Evolutionary conservation across 2,329 filamentous ascomycete species (phyloP).

Genomic region (Aspergillus hiratsukae): DNA sequence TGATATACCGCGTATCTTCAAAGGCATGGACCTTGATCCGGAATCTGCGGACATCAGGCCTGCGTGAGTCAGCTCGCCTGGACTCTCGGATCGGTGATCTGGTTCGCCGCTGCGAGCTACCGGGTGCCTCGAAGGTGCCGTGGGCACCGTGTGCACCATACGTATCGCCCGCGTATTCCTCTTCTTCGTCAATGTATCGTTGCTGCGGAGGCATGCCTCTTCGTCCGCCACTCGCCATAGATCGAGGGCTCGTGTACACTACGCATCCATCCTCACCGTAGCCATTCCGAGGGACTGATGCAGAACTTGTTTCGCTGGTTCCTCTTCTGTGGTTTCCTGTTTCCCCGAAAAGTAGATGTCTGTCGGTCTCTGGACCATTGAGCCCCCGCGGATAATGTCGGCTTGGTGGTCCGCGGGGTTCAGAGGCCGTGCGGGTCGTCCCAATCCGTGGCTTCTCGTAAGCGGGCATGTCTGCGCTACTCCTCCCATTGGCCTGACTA

Average conservation of each 20-base stretch:
- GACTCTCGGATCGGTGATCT: slow-evolving; percentile 27
- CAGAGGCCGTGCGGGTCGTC: slow-evolving; percentile 49
- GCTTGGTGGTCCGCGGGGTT: slow-evolving; percentile 43
- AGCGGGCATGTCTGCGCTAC: slow-evolving; percentile 18
- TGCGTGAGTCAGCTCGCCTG: slow-evolving; percentile 27
- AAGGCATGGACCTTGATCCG: slow-evolving; percentile 83
- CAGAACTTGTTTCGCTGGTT: slow-evolving; percentile 28
- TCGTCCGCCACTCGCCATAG: slow-evolving; percentile 41
- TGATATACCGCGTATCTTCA: slow-evolving; percentile 88
- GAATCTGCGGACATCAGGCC: slow-evolving; percentile 69
- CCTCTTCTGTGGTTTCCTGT: slow-evolving; percentile 26
- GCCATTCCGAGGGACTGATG: slow-evolving; percentile 23
- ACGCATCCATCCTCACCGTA: slow-evolving; percentile 55
- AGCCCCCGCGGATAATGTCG: slow-evolving; percentile 30
- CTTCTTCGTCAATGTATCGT: slow-evolving; percentile 74
- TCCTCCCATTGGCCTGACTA: slow-evolving; percentile 30
- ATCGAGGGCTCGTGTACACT: slow-evolving; percentile 58
- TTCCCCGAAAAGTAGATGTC: slow-evolving; percentile 27
- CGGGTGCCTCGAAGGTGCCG: slow-evolving; percentile 70
- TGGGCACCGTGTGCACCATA: slow-evolving; percentile 65
- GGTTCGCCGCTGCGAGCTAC: slow-evolving; percentile 45
- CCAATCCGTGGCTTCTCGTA: slow-evolving; percentile 42
- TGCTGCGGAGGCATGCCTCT: slow-evolving; percentile 38
- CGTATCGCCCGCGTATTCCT: slow-evolving; percentile 65
- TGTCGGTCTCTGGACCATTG: slow-evolving; percentile 23